Evolutionary conservation across 257 asterid genomes (phyloP), one percentile per base, ranked within the genome.

Genomic region (Scutellaria barbata): DNA sequence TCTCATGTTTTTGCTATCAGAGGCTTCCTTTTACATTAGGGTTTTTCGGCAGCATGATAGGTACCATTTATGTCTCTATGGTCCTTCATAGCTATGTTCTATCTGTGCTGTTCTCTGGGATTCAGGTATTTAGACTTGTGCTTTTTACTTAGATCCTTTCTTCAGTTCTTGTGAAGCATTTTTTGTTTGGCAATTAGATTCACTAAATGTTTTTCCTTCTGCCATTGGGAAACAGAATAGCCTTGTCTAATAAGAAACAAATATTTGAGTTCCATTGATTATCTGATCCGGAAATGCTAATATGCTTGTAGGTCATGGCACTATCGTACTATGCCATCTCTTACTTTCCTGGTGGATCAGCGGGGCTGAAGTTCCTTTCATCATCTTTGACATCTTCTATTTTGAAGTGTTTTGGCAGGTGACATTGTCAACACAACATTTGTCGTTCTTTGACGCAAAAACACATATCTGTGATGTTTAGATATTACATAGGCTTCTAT

Each of bases 1-100:
- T 61, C 37, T 76, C 46, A 11, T 55, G 60, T 76, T 80, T 43
- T 42, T 78, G 35, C 25, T 40, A 56, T 65, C 96, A 92, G 98
- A 86, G 98, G 77, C 98, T 92, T 74, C 95, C 97, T 66, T 92
- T 92, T 81, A 90, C 98, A 5, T 51, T 88, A 85, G 98, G 92
- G 64, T 92, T 90, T 79, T 55, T 90, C 47, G 90, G 98, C 73
- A 83, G 95, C 87, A 92, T 92, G 98, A 68, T 87, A 16, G 97
- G 95, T 73, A 92, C 98, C 58, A 81, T 92, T 68, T 92, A 92
- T 63, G 98, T 86, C 57, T 90, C 98, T 75, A 90, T 93, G 98
- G 92, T 85, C 77, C 97, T 93, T 61, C 98, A 90, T 77, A 93
- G 97, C 86, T 93, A 93, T 79, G 81, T 93, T 78, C 92, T 93